These are phyloP conservation scores for Diaporthe ampelina DNA, from an alignment of 2,329 filamentous ascomycete genomes.

Conservation along the genomic window DNA sequence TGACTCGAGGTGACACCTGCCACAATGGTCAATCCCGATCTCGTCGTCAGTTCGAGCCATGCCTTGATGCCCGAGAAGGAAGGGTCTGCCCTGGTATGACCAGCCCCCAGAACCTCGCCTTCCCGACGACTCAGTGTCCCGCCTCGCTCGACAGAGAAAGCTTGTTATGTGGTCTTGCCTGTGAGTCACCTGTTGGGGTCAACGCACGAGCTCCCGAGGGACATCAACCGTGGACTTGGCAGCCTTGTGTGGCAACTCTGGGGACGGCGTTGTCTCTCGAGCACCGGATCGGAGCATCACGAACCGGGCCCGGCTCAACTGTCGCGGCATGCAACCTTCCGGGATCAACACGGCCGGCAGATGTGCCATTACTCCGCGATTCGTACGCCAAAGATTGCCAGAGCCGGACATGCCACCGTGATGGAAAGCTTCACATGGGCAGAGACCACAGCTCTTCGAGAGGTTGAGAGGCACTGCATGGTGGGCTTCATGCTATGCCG, in stretches of 20 bases:
- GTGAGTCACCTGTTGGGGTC: neutral
- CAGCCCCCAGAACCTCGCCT: neutral
- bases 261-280: neutral
- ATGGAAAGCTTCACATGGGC: neutral
- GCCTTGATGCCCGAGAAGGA: constrained; percentile 7
- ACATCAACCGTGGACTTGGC: neutral
- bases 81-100: neutral
- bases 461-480: neutral
- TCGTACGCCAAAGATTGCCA: neutral
- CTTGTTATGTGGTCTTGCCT: constrained; percentile 3
- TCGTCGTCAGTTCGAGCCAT: neutral
- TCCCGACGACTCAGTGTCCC: neutral
- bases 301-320: neutral
- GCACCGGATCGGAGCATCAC: neutral
- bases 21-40: neutral
- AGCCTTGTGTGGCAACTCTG: neutral
- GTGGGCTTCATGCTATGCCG: neutral
- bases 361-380: neutral
- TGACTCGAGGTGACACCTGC: constrained; percentile 16
- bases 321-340: neutral
- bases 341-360: constrained; percentile 6
- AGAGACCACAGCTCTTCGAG: neutral
- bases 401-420: neutral
- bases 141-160: neutral
- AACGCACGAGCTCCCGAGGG: neutral